Evolutionary conservation across 2,329 filamentous ascomycete species (phyloP).

Genomic region (Trichoderma oligosporum): DNA sequence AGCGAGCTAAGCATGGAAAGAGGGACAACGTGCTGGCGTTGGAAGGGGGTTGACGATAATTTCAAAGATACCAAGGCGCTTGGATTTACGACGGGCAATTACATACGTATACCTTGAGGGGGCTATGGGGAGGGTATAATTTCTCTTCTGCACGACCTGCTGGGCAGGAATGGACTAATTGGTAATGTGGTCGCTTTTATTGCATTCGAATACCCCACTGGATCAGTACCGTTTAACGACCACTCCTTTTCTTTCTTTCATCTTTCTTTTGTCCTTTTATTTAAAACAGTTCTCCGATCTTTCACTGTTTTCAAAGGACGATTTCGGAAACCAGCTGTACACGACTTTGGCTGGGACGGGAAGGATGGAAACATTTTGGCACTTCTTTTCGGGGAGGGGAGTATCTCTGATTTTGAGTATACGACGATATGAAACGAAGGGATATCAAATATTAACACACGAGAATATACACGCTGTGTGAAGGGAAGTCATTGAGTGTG

Average conservation of each 20-base stretch:
- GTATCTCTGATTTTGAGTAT: neutral
- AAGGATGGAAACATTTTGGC: neutral
- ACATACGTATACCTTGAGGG: constrained; percentile 1
- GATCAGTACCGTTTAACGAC: neutral
- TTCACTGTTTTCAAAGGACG: neutral
- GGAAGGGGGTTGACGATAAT: constrained; percentile 20
- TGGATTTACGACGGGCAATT: constrained; percentile 4
- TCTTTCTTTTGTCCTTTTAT: neutral
- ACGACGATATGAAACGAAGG: neutral
- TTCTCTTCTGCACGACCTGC: constrained; percentile 3
- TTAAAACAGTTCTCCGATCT: neutral
- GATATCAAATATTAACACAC: neutral
- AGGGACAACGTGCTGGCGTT: constrained; percentile 16
- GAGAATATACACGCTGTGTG: constrained; percentile 1
- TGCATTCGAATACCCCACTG: constrained; percentile 9
- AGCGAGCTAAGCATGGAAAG: neutral
- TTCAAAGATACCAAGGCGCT: constrained; percentile 20
- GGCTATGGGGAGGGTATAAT: neutral
- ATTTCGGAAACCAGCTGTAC: neutral
- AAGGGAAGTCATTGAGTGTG: neutral
- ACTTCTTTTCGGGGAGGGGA: neutral
- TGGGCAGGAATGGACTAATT: constrained; percentile 8
- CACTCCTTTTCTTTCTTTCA: neutral
- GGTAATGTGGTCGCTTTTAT: neutral
- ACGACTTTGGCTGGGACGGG: constrained; percentile 2